Percentiles rank a stretch among this genome's conserved stretches.
Conservation (phyloP, 2,329 filamentous ascomycete genomes). For the Scleromitrula shiraiana region DNA sequence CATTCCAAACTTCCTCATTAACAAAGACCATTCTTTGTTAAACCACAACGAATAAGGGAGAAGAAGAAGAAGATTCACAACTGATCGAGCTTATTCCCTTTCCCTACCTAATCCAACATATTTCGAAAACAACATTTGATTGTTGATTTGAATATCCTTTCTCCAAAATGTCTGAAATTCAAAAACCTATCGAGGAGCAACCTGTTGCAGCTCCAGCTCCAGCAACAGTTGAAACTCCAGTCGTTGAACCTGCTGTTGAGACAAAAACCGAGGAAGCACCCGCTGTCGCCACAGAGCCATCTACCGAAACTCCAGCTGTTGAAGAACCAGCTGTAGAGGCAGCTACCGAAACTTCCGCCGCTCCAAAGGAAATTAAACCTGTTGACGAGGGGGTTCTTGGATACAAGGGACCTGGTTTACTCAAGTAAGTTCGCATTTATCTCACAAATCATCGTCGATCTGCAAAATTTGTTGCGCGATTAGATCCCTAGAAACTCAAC, state of each 20-base stretch:
- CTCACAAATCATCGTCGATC: neutral
- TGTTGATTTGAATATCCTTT: slow-evolving; percentile 18
- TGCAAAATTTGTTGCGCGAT: too few species aligned
- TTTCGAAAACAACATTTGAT: neutral
- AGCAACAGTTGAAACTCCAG: slow-evolving; percentile 21
- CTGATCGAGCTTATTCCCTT: too few species aligned
- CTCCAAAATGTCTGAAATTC: slow-evolving; percentile 50
- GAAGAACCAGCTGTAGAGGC: slow-evolving; percentile 24
- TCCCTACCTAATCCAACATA: slow-evolving; percentile 17
- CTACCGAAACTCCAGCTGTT: slow-evolving; percentile 33
- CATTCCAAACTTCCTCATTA: neutral
- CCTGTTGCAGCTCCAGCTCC: slow-evolving; percentile 27
- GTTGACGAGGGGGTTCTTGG: slow-evolving; percentile 66
- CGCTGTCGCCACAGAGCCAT: slow-evolving; percentile 23
- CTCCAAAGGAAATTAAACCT: slow-evolving; percentile 41
- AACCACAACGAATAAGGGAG: too few species aligned
- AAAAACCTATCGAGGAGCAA: slow-evolving; percentile 60
- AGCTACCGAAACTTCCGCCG: slow-evolving; percentile 49
- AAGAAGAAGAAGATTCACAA: too few species aligned
- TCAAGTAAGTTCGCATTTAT: slow-evolving; percentile 83
- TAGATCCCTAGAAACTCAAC: too few species aligned
- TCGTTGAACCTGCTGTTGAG: slow-evolving; percentile 40
- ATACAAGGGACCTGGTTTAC: slow-evolving; percentile 73
- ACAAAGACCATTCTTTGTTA: too few species aligned
- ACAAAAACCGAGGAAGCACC: slow-evolving; percentile 31